Conservation (phyloP, 495 filamentous ascomycete species). For the Penicillium silybi region DNA sequence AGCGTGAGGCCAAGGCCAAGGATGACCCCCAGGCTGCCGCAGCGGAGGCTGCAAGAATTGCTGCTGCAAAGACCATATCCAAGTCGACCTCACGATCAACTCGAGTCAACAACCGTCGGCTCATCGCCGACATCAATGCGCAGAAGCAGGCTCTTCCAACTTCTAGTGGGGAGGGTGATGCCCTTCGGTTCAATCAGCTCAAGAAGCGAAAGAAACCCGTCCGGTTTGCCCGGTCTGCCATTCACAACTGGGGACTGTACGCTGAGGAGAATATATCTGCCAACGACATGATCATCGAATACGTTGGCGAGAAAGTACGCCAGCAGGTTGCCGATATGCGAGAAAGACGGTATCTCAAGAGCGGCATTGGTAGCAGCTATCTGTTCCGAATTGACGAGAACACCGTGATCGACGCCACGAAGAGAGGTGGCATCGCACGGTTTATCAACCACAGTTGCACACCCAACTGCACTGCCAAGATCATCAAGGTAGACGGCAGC, state of each 20-base stretch:
- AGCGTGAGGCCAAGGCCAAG: conserved; percentile 75
- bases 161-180: conserved; percentile 70
- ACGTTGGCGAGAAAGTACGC: conserved; percentile 95
- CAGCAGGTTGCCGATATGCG: conserved; percentile 95
- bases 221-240: conserved; percentile 94
- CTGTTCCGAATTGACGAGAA: conserved; percentile 98
- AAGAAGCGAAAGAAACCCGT: conserved; percentile 99
- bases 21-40: conserved; percentile 63
- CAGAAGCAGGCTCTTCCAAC: conserved; percentile 79
- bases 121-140: conserved; percentile 90
- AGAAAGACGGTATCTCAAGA: conserved; percentile 87
- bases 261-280: conserved; percentile 95
- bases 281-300: conserved; percentile 99
- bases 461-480: conserved; percentile 98
- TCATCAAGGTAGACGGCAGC: conserved; percentile 99
- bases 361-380: conserved; percentile 95
- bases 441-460: conserved; percentile 99
- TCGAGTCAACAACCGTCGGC: conserved; percentile 89
- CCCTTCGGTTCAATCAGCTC: conserved; percentile 95
- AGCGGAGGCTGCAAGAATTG: conserved; percentile 66
- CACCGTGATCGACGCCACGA: conserved; percentile 95
- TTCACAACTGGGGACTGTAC: conserved; percentile 98
- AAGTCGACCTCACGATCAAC: conserved; percentile 80
- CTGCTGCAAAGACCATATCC: conserved; percentile 71
- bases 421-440: conserved; percentile 93